These are phyloP conservation scores for Albatrellus sp. DNA, from an alignment of 1,284 basidiomycete genomes.

Conservation along the genomic window DNA sequence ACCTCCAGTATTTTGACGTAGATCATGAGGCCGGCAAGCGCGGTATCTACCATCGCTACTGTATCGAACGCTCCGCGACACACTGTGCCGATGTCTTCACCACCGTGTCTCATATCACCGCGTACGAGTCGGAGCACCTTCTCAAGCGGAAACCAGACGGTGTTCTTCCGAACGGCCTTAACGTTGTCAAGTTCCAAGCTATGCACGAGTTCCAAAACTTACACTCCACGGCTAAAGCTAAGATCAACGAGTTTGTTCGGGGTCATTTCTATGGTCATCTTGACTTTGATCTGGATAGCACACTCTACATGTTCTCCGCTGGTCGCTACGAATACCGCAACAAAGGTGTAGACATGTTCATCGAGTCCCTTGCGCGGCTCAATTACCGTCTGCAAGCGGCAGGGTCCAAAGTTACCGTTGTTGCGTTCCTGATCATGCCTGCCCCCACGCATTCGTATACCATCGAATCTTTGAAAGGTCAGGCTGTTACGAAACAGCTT, in stretches of 20 bases:
- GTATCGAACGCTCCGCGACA: conserved; percentile 88
- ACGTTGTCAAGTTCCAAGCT: conserved; percentile 92
- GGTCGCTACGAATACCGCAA: conserved; percentile 98
- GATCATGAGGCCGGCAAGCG: conserved; percentile 98
- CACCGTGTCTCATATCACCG: conserved; percentile 95
- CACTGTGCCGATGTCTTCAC: conserved; percentile 98
- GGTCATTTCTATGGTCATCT: conserved; percentile 98
- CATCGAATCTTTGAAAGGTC: conserved; percentile 94
- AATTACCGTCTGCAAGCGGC: conserved; percentile 82
- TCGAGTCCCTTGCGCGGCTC: conserved; percentile 88
- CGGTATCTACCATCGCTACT: conserved; percentile 88
- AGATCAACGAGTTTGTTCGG: conserved; percentile 95
- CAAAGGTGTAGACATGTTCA: conserved; percentile 99
- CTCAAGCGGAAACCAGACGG: conserved; percentile 97
- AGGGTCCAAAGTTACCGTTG: conserved; percentile 73
- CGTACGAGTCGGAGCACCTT: conserved; percentile 92
- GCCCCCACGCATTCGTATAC: conserved; percentile 94
- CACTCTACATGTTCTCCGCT: conserved; percentile 98
- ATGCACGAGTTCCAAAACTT: conserved; percentile 98
- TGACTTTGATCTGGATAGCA: conserved; percentile 93
- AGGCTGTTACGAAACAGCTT: conserved; percentile 94
- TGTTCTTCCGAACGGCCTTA: conserved; percentile 95
- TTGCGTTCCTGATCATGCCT: conserved; percentile 99
- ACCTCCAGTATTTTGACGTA: conserved; percentile 97
- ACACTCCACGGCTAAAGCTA: conserved; percentile 84